These are phyloP conservation scores for Kwoniella shandongensis DNA, from an alignment of 768 basidiomycete genomes.

Conservation along the genomic window DNA sequence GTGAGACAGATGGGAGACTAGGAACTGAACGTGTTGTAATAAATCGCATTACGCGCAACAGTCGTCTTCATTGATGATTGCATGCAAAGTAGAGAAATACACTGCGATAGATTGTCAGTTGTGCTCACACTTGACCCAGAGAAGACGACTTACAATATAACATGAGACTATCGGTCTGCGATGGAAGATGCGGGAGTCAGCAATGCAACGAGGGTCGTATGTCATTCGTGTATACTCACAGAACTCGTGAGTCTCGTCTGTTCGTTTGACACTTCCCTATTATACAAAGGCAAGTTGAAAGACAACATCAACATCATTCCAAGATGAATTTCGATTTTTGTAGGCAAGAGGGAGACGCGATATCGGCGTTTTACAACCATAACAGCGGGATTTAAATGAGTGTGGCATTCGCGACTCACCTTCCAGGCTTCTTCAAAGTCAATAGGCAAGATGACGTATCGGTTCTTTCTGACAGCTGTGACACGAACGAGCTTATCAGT, in stretches of 20 bases:
- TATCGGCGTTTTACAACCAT: constrained; percentile 17
- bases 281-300: constrained; percentile 28
- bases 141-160: constrained; percentile 7
- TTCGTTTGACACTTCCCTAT: constrained; percentile 94
- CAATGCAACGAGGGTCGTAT: neutral
- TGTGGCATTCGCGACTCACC: constrained; percentile 64
- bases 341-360: constrained; percentile 23
- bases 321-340: constrained; percentile 43
- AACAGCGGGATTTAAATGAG: constrained; percentile 4
- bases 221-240: constrained; percentile 59
- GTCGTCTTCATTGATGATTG: constrained; percentile 7
- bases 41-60: too few species aligned
- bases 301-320: constrained; percentile 23
- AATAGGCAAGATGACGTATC: constrained; percentile 91
- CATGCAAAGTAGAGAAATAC: constrained; percentile 8
- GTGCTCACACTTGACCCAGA: neutral
- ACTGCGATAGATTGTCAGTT: constrained; percentile 12
- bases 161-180: constrained; percentile 37
- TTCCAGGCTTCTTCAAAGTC: constrained; percentile 99
- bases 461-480: constrained; percentile 92
- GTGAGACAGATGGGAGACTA: too few species aligned
- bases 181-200: neutral
- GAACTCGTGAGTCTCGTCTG: constrained; percentile 95
- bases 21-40: too few species aligned
- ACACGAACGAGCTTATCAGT: constrained; percentile 4